Evolutionary conservation across 108 stramenopile genomes (phyloP), one percentile per base, ranked within the genome.

Genomic region (Cyclotella kingstonii): DNA sequence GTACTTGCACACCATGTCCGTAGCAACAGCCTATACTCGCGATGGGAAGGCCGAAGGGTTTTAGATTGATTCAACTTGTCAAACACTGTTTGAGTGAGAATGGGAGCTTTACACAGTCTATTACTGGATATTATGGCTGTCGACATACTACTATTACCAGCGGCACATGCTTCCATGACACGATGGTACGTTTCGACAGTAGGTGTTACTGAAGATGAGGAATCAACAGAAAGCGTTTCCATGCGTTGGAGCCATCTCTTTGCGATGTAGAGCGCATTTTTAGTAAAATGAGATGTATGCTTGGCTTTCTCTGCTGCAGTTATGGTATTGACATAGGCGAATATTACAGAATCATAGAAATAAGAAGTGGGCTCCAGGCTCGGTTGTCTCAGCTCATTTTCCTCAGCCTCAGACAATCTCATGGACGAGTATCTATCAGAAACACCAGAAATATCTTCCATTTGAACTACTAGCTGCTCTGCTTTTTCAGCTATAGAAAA

Each of bases 1-100:
- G 45, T 40, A 47, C 81, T 84, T 26, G 44, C 54, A 40, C 77
- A 60, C 85, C 87, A 88, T 23, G 85, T 82, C 19, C 76, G 80
- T 38, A 89, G 66, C 18, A 89, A 57, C 34, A 79, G 49, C 50
- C 84, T 74, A 57, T 81, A 81, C 18, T 71, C 76, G 10, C 62
- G 40, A 10, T 36, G 64, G 1, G 64, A 72, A 2, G 76, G 70
- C 27, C 34, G 43, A 19, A 77, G 22, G 22, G 34, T 46, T 33
- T 56, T 42, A 33, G 45, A 66, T 23, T 66, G 63, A 21, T 52
- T 66, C 64, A 77, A 60, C 45, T 72, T 71, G 70, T 77, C 76
- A 29, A 60, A 77, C 18, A 77, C 53, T 6, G 76, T 56, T 53
- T 77, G 76, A 12, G 70, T 54, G 41, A 66, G 48, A 33, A 75